Conservation (phyloP, 2,329 filamentous ascomycete genomes). For the Dactylellina haptotyla region DNA sequence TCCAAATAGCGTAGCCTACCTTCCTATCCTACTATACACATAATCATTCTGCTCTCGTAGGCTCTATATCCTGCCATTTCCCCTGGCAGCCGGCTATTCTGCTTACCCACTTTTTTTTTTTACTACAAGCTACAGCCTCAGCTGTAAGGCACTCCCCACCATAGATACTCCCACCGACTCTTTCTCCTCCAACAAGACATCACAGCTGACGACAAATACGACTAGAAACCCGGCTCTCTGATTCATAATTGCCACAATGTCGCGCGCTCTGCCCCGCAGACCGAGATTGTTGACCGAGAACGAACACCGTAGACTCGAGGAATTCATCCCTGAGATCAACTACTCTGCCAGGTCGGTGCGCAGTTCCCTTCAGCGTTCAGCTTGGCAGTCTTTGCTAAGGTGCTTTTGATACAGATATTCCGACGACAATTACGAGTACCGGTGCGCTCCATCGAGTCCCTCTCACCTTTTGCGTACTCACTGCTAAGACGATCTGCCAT, state of each 20-base stretch:
- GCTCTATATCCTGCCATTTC: too few relatives aligned
- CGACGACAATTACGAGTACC: slow-evolving; percentile 92
- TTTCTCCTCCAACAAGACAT: too few relatives aligned
- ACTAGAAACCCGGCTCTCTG: too few relatives aligned
- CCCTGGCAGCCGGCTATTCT: too few relatives aligned
- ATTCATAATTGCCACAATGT: slow-evolving; percentile 17
- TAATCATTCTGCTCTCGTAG: too few relatives aligned
- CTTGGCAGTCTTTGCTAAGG: background rate
- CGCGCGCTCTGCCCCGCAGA: slow-evolving; percentile 66
- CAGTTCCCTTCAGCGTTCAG: slow-evolving; percentile 58
- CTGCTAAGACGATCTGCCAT: slow-evolving; percentile 14
- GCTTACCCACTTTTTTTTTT: too few relatives aligned
- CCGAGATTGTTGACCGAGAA: slow-evolving; percentile 81
- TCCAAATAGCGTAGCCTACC: background rate
- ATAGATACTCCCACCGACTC: too few relatives aligned
- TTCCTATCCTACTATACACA: too few relatives aligned
- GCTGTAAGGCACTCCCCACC: too few relatives aligned
- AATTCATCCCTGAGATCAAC: slow-evolving; percentile 92
- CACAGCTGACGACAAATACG: too few relatives aligned
- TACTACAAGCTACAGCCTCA: too few relatives aligned
- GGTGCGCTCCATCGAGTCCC: slow-evolving; percentile 60
- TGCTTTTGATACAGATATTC: slow-evolving; percentile 74
- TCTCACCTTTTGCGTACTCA: background rate
- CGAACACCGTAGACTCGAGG: slow-evolving; percentile 85
- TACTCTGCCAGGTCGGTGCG: slow-evolving; percentile 82